Evolutionary conservation across 1,284 basidiomycete genomes (phyloP).

Genomic region (Ceratobasidium sp.): DNA sequence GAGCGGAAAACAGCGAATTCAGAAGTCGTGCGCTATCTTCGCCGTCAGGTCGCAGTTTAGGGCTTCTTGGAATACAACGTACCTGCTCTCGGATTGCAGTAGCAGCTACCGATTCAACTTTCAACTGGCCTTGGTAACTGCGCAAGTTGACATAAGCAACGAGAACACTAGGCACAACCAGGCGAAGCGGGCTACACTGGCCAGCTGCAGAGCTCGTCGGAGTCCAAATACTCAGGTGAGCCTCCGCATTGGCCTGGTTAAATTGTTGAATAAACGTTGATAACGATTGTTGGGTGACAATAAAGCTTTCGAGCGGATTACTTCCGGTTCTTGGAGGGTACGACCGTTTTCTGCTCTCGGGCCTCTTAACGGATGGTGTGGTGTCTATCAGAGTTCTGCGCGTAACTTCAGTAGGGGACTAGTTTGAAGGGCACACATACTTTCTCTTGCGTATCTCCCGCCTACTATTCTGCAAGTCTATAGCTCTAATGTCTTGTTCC

Average conservation of each 20-base stretch:
- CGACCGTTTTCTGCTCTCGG: not conserved
- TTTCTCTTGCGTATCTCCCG: slow-evolving; percentile 19
- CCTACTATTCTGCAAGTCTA: slow-evolving; percentile 29
- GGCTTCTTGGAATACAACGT: not conserved
- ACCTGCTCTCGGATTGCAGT: slow-evolving; percentile 33
- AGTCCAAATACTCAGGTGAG: slow-evolving; percentile 25
- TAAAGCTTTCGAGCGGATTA: not conserved
- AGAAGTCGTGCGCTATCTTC: slow-evolving; percentile 11
- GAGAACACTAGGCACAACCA: slow-evolving; percentile 24
- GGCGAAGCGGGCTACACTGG: slow-evolving; percentile 3
- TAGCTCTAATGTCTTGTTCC: slow-evolving; percentile 17
- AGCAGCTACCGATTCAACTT: slow-evolving; percentile 4
- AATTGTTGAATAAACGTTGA: slow-evolving; percentile 8
- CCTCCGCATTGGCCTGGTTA: slow-evolving; percentile 4
- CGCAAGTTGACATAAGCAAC: slow-evolving; percentile 32
- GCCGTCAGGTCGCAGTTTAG: not conserved
- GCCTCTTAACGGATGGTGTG: slow-evolving; percentile 14
- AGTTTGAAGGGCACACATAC: not conserved
- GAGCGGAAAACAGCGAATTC: slow-evolving; percentile 23
- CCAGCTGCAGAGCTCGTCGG: not conserved
- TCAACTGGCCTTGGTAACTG: not conserved
- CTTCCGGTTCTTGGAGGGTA: slow-evolving; percentile 4
- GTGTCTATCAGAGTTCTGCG: slow-evolving; percentile 14
- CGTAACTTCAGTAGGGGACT: not conserved
- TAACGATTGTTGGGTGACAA: not conserved